Evolutionary conservation across 352 stramenopile species (phyloP), one percentile per base, ranked within the genome.

Genomic region (Lagenidium sp.): DNA sequence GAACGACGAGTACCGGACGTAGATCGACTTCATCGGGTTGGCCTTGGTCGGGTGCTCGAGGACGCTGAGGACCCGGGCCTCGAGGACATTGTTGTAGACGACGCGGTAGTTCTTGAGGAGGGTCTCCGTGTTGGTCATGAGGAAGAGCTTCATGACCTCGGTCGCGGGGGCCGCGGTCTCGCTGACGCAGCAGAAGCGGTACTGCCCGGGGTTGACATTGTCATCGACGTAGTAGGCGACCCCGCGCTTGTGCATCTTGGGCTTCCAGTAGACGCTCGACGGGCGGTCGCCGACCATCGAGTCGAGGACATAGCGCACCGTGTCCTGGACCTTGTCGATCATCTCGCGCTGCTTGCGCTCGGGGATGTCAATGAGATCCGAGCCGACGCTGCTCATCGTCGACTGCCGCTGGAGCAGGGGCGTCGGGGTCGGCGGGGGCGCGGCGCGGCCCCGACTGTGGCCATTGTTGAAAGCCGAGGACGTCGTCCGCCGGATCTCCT

Each of bases 181-280:
- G 21, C 41, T 62, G 21, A 76, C 67, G 36, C 63, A 80, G 44
- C 63, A 76, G 50, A 80, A 80, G 21, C 67, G 47, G 15, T 58
- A 65, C 38, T 79, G 69, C 13, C 57, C 60, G 4, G 53, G 41
- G 13, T 63, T 55, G 31, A 59, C 69, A 12, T 36, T 43, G 30
- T 74, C 52, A 41, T 82, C 69, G 16, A 76, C 59, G 37, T 64
- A 82, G 45, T 77, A 82, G 28, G 60, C 62, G 4, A 82, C 49
- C 38, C 60, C 53, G 2, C 65, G 69, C 55, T 68, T 75, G 2
- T 50, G 51, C 13, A 65, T 50, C 45, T 74, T 76, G 28, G 55
- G 56, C 23, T 63, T 63, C 69, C 69, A 74, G 21, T 67, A 49
- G 6, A 64, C 52, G 19, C 44, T 63, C n/a, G 31, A 59, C 15